Evolutionary conservation across 2,329 filamentous ascomycete species (phyloP), one percentile per base, ranked within the genome.

Genomic region (Claviceps quebecensis): DNA sequence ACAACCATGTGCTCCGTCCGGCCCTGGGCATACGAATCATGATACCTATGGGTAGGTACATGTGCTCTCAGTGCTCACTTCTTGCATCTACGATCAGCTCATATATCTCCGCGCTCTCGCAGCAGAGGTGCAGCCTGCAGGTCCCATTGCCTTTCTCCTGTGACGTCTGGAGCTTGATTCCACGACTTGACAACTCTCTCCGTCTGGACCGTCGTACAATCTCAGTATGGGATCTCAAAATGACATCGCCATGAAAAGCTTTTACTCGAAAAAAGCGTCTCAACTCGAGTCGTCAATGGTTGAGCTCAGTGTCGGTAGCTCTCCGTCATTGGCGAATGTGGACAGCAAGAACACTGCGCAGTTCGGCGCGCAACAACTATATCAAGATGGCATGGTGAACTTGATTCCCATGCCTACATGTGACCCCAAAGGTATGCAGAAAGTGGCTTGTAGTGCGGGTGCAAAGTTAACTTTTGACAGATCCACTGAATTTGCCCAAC

Each of bases 351-450:
- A 3, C 14, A 16, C 14, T n/a, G 16, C 16, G 14, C 49, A 38
- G 36, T 23, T 17, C 5, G 9, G 5, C 16, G 43, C 45, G n/a
- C 40, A 46, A n/a, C 8, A 26, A 1, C 34, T 49, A 14, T 49
- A 44, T 34, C 26, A 50, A n/a, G 34, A 50, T 22, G 49, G 41
- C 44, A 40, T 11, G 29, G 41, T 50, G 22, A 45, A 46, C 29
- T 34, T 50, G 34, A 50, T 50, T 34, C 49, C 49, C 16, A 50
- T 50, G 49, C 49, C 49, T n/a, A 50, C 49, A 6, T 14, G 36
- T 16, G 37, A 50, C 16, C 49, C 49, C 13, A 45, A 14, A 50
- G 49, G 49, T 50, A 50, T 40, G 49, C 4, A 38, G 17, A 47
- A 11, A 5, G 1, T 38, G 19, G 8, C 17, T 7, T 4, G 9